Conservation (phyloP, 192 early-diverging fungal species). For the Linnemannia schmuckeri region DNA sequence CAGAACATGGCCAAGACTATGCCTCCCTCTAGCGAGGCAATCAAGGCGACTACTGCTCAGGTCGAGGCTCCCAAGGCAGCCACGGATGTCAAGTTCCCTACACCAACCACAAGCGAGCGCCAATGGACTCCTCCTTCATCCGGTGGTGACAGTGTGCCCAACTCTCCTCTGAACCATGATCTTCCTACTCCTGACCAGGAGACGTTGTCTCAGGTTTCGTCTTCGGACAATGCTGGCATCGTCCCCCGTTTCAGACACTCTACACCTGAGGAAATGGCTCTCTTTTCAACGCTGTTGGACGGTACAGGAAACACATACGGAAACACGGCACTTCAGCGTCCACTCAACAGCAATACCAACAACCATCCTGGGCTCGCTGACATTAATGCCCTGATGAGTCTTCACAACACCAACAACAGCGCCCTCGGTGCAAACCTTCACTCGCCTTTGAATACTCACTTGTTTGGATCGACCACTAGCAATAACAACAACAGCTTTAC, state of each 20-base stretch:
- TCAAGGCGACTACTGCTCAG: background rate
- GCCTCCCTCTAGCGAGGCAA: background rate
- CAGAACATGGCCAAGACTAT: background rate
- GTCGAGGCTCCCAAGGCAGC: slow-evolving; percentile 5
- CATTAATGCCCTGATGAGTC: background rate
- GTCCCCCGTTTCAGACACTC: slow-evolving; percentile 45
- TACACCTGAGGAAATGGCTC: slow-evolving; percentile 43
- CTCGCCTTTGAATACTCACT: background rate
- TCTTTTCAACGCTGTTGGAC: slow-evolving; percentile 45
- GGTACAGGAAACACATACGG: slow-evolving; percentile 41
- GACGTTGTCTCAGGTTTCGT: background rate
- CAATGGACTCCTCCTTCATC: slow-evolving; percentile 30
- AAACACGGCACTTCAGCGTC: background rate
- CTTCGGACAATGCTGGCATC: slow-evolving; percentile 34
- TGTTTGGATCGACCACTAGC: background rate
- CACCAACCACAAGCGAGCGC: slow-evolving; percentile 23
- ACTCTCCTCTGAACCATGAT: slow-evolving; percentile 27
- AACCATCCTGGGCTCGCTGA: background rate
- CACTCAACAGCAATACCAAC: background rate
- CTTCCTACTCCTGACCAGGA: slow-evolving; percentile 50
- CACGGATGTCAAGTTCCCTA: slow-evolving; percentile 16
- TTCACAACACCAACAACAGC: background rate
- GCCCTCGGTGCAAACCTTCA: background rate
- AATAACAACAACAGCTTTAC: background rate
- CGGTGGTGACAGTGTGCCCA: slow-evolving; percentile 25